phyloP scores from a whole-genome alignment of 257 asterid species.

The Solanum pimpinellifolium region DNA sequence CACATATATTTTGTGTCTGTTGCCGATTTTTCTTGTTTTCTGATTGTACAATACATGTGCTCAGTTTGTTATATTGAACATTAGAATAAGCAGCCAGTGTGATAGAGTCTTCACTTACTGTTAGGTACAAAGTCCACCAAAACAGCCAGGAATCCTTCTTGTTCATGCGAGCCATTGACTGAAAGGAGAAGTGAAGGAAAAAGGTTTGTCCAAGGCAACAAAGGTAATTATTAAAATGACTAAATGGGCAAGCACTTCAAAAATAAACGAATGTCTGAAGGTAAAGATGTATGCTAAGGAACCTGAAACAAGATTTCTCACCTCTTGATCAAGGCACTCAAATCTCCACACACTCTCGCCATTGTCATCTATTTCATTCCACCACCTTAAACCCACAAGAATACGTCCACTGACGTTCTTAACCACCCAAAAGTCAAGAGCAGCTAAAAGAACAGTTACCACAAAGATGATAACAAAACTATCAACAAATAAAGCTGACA shows the following conservation, averaged over 20 bases:
- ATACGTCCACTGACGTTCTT: slow-evolving; percentile 97
- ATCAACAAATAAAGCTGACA: slow-evolving; percentile 74
- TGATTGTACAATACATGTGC: background rate
- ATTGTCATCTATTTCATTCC: slow-evolving; percentile 86
- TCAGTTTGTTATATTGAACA: background rate
- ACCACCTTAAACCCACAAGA: slow-evolving; percentile 96
- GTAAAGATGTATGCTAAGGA: background rate
- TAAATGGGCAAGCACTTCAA: background rate
- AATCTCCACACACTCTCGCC: slow-evolving; percentile 94
- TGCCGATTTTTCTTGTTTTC: background rate
- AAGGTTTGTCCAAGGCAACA: background rate
- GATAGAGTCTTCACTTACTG: slow-evolving; percentile 37
- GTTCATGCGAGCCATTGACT: slow-evolving; percentile 95
- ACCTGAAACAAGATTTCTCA: slow-evolving; percentile 6
- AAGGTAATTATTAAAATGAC: background rate
- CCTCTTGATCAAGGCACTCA: slow-evolving; percentile 83
- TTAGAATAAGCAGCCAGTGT: background rate
- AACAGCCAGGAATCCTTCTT: slow-evolving; percentile 98
- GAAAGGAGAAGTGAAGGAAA: slow-evolving; percentile 14
- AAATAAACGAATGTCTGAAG: background rate
- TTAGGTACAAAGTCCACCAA: slow-evolving; percentile 95
- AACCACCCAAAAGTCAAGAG: slow-evolving; percentile 97
- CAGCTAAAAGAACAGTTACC: slow-evolving; percentile 81
- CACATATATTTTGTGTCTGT: background rate
- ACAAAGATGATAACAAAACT: slow-evolving; percentile 92